Percentiles rank a stretch among this genome's conserved stretches.
Conservation (phyloP, 2,329 filamentous ascomycete genomes). For the Fusarium pilosicola region DNA sequence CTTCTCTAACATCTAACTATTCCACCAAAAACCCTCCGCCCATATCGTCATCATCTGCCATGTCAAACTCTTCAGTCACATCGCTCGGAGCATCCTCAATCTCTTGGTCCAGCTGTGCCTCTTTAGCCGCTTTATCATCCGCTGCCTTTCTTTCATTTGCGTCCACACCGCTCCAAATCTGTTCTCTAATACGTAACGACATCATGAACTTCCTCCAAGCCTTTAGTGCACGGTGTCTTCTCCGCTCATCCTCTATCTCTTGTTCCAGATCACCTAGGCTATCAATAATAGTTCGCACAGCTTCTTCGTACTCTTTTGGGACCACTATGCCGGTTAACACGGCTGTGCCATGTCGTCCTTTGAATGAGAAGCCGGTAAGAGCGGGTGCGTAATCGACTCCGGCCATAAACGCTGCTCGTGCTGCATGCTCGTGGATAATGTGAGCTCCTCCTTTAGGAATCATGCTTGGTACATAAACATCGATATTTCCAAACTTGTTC, state of each 20-base stretch:
- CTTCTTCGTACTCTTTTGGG: conserved; percentile 75
- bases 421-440: conserved; percentile 68
- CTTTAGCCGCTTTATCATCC: conserved; percentile 50
- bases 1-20: conserved; percentile 26
- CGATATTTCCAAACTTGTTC: conserved; percentile 94
- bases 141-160: conserved; percentile 57
- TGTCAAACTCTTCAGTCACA: conserved; percentile 56
- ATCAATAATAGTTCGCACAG: conserved; percentile 73
- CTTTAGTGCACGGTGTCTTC: conserved; percentile 76
- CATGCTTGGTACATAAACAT: conserved; percentile 93
- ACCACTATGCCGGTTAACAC: conserved; percentile 82
- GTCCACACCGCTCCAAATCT: conserved; percentile 71
- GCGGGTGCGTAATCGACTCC: conserved; percentile 90
- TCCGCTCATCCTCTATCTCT: conserved; percentile 73
- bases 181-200: conserved; percentile 78
- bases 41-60: conserved; percentile 55
- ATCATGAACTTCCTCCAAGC: conserved; percentile 77
- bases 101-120: conserved; percentile 50
- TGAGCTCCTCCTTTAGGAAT: conserved; percentile 84
- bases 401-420: conserved; percentile 77
- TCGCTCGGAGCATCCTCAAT: conserved; percentile 52
- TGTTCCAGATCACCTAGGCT: conserved; percentile 74
- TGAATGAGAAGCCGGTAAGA: conserved; percentile 89
- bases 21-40: conserved; percentile 59
- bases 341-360: conserved; percentile 85